These are phyloP conservation scores for Cyberlindnera mrakii DNA, from an alignment of 805 yeast species.

Conservation along the genomic window DNA sequence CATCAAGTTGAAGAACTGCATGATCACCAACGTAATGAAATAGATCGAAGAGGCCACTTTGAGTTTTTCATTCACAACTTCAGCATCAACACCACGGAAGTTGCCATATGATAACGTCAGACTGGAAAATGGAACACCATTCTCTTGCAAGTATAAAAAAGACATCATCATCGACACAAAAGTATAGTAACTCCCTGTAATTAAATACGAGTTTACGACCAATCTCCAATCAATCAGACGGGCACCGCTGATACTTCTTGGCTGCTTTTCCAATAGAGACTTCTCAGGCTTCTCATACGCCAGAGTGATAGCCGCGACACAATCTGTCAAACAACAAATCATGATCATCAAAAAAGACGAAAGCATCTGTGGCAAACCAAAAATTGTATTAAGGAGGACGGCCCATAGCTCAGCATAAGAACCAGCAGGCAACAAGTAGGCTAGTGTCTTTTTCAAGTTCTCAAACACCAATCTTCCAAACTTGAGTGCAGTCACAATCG, in stretches of 20 bases:
- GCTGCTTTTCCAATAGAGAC: constrained; percentile 35
- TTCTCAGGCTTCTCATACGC: constrained; percentile 40
- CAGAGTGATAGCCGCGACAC: constrained; percentile 37
- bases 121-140: constrained; percentile 30
- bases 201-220: constrained; percentile 36
- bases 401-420: constrained; percentile 47
- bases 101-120: constrained; percentile 33
- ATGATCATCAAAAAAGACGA: constrained; percentile 46
- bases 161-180: constrained; percentile 36
- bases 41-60: constrained; percentile 38
- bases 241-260: constrained; percentile 37
- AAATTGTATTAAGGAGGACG: constrained; percentile 38
- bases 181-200: constrained; percentile 35
- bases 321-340: constrained; percentile 43
- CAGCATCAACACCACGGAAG: constrained; percentile 21
- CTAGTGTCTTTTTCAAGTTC: constrained; percentile 40
- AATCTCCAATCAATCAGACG: constrained; percentile 34
- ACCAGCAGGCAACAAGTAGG: constrained; percentile 48
- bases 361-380: constrained; percentile 43
- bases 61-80: constrained; percentile 19
- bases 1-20: constrained; percentile 41
- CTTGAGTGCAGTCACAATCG: constrained; percentile 33
- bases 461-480: constrained; percentile 44
- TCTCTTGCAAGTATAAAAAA: constrained; percentile 31
- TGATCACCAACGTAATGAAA: constrained; percentile 39